Base-by-base conservation (phyloP, 768 basidiomycete genomes). In the Termitomyces eurrhizus region DNA sequence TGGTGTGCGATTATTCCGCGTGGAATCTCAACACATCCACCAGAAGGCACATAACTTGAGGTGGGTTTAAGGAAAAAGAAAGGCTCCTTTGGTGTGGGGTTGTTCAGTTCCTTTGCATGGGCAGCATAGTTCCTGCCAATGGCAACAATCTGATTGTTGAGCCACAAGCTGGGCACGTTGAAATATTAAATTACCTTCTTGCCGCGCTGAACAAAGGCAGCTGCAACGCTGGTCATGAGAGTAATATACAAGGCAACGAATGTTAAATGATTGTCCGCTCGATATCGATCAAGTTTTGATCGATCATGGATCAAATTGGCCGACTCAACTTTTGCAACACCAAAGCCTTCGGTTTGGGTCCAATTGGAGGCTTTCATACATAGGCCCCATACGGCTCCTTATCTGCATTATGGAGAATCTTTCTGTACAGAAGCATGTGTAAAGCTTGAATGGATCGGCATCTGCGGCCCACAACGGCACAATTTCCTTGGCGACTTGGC, bases 11-110 rank as follows among this genome's bases (percentile, higher is more conserved):
- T 67, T 39, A 95, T 81, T 6, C 95, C 95, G 32, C 70, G 74
- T 0, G 97, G 97, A 39, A 98, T 89, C 76, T 98, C 92, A 21
- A 98, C 76, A 39, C 83, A 81, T 1, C 92, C 93, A 0, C 91
- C 92, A 16, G 85, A 84, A 24, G 78, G 68, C 26, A 98, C 69
- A 69, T 95, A 98, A 69, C 90, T 93, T 13, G 89, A 87, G 5
- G 97, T 98, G 8, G 96, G 97, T 75, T 99, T 99, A 32, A 98
- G 77, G 79, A 99, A 99, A 83, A 98, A 95, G 81, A 99, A 98
- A 0, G 97, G 97, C 70, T 98, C 95, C 71, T 87, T 91, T 0
- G 96, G 95, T 6, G 88, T 76, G 6, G 89, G 77, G 71, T 98
- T 98, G 68, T 87, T 89, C 39, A 98, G 82, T 70, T 99, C 97